Conservation (phyloP, 148 eudicot species). For the Vaccinium corymbosum region DNA sequence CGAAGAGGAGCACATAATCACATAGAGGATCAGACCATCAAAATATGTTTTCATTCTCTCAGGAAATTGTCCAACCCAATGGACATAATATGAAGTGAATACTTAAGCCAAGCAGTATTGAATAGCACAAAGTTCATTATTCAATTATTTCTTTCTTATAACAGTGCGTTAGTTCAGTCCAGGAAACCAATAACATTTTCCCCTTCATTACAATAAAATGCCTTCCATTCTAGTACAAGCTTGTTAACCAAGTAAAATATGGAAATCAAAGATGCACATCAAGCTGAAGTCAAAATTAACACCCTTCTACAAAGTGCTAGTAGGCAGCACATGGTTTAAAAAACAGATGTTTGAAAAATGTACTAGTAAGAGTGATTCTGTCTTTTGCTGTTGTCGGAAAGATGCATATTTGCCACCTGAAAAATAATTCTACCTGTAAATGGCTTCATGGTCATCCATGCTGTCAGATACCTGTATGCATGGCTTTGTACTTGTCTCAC, state of each 20-base stretch:
- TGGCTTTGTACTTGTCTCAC: background rate
- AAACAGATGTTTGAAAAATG: background rate
- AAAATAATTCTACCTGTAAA: background rate
- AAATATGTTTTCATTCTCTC: background rate
- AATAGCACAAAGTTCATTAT: background rate
- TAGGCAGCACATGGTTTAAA: background rate
- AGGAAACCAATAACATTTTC: background rate
- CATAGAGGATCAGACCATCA: background rate
- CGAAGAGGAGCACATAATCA: background rate
- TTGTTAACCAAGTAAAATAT: background rate
- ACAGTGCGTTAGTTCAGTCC: background rate
- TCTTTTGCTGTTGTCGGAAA: background rate
- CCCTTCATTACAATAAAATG: background rate
- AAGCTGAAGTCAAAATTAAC: background rate
- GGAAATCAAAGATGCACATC: background rate
- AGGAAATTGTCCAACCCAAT: background rate
- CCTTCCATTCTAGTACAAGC: background rate
- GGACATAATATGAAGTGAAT: background rate
- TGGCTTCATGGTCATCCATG: background rate
- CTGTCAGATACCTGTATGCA: background rate
- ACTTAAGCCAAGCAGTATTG: background rate
- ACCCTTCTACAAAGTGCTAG: background rate
- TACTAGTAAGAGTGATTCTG: background rate
- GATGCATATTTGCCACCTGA: background rate
- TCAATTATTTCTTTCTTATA: background rate